Conservation (phyloP, 176 grass and related monocot genomes). For the Aegilops longissima region DNA sequence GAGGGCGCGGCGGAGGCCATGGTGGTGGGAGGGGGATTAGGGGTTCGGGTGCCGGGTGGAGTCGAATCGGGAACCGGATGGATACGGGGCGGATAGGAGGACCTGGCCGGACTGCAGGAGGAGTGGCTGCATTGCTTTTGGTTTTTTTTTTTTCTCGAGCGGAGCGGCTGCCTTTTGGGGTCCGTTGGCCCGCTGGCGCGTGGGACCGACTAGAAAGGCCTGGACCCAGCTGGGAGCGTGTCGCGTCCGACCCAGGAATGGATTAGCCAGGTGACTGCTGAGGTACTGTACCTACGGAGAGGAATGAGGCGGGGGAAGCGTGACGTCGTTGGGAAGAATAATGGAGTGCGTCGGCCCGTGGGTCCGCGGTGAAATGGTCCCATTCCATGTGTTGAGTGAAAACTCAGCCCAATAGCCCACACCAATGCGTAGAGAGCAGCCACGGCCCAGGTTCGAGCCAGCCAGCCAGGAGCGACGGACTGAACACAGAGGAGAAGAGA, state of each 20-base stretch:
- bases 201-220: background rate
- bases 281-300: too few species aligned
- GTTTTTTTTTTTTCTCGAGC: too few species aligned
- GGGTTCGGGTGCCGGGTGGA: conserved; percentile 1
- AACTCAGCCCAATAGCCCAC: background rate
- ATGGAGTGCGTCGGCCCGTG: too few species aligned
- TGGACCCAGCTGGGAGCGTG: background rate
- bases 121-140: background rate
- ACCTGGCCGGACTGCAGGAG: background rate
- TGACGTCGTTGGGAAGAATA: background rate
- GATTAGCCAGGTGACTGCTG: too few species aligned
- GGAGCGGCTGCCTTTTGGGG: background rate
- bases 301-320: background rate
- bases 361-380: too few species aligned
- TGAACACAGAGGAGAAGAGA: too few species aligned
- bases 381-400: too few species aligned
- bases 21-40: conserved; percentile 22
- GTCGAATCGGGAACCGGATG: background rate
- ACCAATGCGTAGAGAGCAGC: background rate
- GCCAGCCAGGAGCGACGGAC: too few species aligned
- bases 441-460: background rate
- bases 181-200: background rate
- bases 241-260: background rate
- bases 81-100: conserved; percentile 18
- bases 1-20: conserved; percentile 39